phyloP scores from a whole-genome alignment of 2,329 filamentous ascomycete species.

The Lecanicillium sp. region DNA sequence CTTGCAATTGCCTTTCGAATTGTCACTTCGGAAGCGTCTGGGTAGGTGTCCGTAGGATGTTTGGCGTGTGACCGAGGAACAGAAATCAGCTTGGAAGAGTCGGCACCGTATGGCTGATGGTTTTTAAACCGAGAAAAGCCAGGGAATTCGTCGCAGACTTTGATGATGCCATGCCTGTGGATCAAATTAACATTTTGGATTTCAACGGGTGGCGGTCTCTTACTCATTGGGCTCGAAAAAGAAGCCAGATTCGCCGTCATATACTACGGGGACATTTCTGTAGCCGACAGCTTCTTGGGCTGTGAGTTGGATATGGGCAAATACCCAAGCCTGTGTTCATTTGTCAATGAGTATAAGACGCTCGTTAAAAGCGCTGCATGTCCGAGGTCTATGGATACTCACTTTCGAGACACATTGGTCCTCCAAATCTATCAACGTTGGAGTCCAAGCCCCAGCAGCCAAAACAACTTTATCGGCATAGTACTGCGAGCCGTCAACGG shows the following conservation, averaged over 20 bases:
- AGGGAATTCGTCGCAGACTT: conserved; percentile 30
- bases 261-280: conserved; percentile 33
- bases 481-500: conserved; percentile 25
- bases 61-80: conserved; percentile 27
- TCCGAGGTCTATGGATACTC: neutral
- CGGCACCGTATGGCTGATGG: conserved; percentile 25
- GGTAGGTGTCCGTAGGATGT: conserved; percentile 28
- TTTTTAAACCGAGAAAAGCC: conserved; percentile 28
- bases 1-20: conserved; percentile 21
- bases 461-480: conserved; percentile 25
- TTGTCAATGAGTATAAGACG: conserved; percentile 11
- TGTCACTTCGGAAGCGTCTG: conserved; percentile 22
- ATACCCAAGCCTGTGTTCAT: conserved; percentile 35
- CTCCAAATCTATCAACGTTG: conserved; percentile 29
- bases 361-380: too few relatives aligned
- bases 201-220: neutral
- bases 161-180: conserved; percentile 23
- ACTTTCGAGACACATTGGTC: conserved; percentile 29
- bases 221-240: conserved; percentile 39
- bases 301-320: conserved; percentile 34
- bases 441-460: conserved; percentile 36
- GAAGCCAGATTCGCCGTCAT: conserved; percentile 38
- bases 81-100: conserved; percentile 18
- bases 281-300: conserved; percentile 31
- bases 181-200: neutral